phyloP scores from a whole-genome alignment of 108 stramenopile genomes.

The Nitzschia putrida region DNA sequence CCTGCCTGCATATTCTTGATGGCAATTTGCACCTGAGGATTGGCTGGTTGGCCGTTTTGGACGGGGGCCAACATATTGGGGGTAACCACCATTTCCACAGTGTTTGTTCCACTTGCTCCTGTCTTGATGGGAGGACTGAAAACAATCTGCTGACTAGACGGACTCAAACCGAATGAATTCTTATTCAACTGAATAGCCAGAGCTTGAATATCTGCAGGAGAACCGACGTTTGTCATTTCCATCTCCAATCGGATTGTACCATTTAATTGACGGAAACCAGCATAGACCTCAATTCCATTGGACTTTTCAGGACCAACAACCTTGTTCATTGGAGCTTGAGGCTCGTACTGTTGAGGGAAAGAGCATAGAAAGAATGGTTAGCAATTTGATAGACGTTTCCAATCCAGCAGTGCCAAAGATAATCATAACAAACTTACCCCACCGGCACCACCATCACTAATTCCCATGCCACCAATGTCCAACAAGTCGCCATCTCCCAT shows the following conservation, averaged over 20 bases:
- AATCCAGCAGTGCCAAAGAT: background rate
- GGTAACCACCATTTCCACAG: slow-evolving; percentile 69
- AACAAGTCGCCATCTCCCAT: slow-evolving; percentile 69
- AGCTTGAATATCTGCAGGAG: slow-evolving; percentile 65
- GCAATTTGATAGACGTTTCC: background rate
- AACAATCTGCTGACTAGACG: slow-evolving; percentile 82
- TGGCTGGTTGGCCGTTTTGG: slow-evolving; percentile 64
- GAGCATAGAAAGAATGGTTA: background rate
- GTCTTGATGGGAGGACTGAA: slow-evolving; percentile 74
- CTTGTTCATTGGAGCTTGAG: slow-evolving; percentile 67
- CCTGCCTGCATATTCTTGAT: slow-evolving; percentile 92
- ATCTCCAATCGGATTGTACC: slow-evolving; percentile 80
- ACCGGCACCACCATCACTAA: slow-evolving; percentile 40
- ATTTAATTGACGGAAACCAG: slow-evolving; percentile 74
- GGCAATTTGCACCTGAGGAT: slow-evolving; percentile 88
- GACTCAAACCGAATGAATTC: slow-evolving; percentile 95
- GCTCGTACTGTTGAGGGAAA: slow-evolving; percentile 31
- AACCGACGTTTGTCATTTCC: slow-evolving; percentile 77
- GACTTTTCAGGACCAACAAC: slow-evolving; percentile 82
- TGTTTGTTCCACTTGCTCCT: slow-evolving; percentile 55
- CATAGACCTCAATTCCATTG: slow-evolving; percentile 83
- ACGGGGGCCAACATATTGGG: slow-evolving; percentile 82
- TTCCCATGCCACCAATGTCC: slow-evolving; percentile 82
- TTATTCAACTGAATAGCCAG: slow-evolving; percentile 98
- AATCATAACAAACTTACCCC: slow-evolving; percentile 20